These are phyloP conservation scores for Phialemoniopsis sp. DNA, from an alignment of 2,329 filamentous ascomycete genomes.

Conservation along the genomic window DNA sequence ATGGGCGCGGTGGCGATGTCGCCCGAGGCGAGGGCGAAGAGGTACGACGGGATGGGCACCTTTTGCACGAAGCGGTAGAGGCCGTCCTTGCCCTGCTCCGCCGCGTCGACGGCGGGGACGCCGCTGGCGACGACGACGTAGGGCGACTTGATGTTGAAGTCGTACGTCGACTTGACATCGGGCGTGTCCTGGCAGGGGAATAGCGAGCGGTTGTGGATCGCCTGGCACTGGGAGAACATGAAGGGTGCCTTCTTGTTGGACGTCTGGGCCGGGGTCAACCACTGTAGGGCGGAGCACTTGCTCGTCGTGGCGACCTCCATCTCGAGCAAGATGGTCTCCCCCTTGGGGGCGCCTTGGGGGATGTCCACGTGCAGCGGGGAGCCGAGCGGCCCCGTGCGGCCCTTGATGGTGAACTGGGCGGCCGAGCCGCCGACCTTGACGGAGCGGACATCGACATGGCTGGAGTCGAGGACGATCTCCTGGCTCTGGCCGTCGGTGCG, in stretches of 20 bases:
- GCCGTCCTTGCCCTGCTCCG: slow-evolving; percentile 31
- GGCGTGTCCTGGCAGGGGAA: slow-evolving; percentile 98
- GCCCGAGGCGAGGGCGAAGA: slow-evolving; percentile 87
- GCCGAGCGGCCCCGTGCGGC: slow-evolving; percentile 70
- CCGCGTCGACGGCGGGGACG: slow-evolving; percentile 40
- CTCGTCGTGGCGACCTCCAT: slow-evolving; percentile 78
- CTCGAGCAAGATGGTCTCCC: slow-evolving; percentile 48
- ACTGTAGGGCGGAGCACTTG: slow-evolving; percentile 88
- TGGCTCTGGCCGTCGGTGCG: slow-evolving; percentile 68
- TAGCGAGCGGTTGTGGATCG: slow-evolving; percentile 88
- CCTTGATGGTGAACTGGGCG: slow-evolving; percentile 64
- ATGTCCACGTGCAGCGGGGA: slow-evolving; percentile 64
- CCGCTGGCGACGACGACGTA: slow-evolving; percentile 92
- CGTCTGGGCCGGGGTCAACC: slow-evolving; percentile 90
- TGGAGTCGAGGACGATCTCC: slow-evolving; percentile 86
- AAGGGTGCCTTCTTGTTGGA: slow-evolving; percentile 95
- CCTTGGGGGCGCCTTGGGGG: slow-evolving; percentile 48
- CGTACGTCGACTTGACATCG: slow-evolving; percentile 93
- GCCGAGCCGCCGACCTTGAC: slow-evolving; percentile 66
- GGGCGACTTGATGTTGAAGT: slow-evolving; percentile 81
- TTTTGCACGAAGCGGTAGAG: slow-evolving; percentile 85
- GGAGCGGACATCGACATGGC: slow-evolving; percentile 67
- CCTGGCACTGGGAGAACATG: slow-evolving; percentile 98
- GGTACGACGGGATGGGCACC: slow-evolving; percentile 89
- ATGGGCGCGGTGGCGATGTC: slow-evolving; percentile 85